A percentile compares a stretch with the other conserved stretches of the same genome.
These are phyloP conservation scores for Stagonosporopsis rhizophila DNA, from an alignment of 2,329 filamentous ascomycete genomes.

Conservation along the genomic window DNA sequence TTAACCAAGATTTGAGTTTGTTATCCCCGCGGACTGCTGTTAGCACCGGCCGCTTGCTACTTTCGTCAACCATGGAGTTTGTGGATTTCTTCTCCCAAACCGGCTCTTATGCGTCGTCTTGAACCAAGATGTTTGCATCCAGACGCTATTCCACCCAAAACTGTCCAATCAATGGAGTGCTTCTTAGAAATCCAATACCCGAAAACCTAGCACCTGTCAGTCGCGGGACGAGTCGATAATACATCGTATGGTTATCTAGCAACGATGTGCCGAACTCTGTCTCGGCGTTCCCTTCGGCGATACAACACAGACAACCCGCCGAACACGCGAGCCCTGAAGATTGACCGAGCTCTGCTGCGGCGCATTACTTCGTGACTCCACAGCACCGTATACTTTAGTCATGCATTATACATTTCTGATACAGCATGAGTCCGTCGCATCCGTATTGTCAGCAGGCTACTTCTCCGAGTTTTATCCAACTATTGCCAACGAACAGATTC, in stretches of 20 bases:
- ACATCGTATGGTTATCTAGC: neutral
- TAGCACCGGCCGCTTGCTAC: constrained; percentile 6
- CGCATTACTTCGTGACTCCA: constrained; percentile 9
- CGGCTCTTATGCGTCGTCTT: neutral
- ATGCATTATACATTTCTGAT: constrained; percentile 1
- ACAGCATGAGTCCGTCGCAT: neutral
- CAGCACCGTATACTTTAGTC: constrained; percentile 3
- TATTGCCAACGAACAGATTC: neutral
- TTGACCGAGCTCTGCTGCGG: constrained; percentile 1
- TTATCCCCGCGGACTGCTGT: neutral
- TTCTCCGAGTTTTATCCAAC: constrained; percentile 7
- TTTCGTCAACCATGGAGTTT: neutral
- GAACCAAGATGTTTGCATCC: neutral
- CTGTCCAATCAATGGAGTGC: neutral
- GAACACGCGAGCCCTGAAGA: constrained; percentile 3
- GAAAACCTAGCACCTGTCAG: neutral
- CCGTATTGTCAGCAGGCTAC: neutral
- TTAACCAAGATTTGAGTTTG: constrained; percentile 6
- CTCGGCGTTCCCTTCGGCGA: neutral
- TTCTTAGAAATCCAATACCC: neutral
- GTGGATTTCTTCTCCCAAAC: neutral
- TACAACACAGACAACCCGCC: neutral
- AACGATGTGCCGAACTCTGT: neutral
- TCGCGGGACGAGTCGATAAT: neutral
- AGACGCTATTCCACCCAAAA: neutral